Base-by-base conservation (phyloP, 805 yeast genomes). In the Barnettozyma vustinii region DNA sequence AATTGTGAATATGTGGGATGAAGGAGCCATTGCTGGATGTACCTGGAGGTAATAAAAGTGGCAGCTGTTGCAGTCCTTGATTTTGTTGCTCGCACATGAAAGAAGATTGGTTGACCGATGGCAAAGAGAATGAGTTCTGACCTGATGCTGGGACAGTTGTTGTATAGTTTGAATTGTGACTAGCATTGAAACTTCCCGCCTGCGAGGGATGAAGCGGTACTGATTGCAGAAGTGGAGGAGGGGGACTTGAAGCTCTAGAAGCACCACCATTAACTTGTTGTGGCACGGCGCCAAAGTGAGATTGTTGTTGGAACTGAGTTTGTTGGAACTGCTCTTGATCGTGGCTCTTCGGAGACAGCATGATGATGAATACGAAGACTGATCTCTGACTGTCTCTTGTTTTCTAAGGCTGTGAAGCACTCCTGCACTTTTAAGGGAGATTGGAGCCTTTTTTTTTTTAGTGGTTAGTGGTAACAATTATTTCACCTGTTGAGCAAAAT, bases 121-220 rank as follows among this genome's bases (percentile, higher is more conserved):
- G 52, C 40, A 53, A 16, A 16, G 55, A 52, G 16, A 50, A 52
- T 2, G 51, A 50, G 12, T 27, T 39, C 9, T 40, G 37, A 32
- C 26, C 33, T 15, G 35, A 21, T 19, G 27, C 23, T 19, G 47
- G 35, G 9, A 32, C 12, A n/a, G 26, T 30, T 5, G 42, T 44
- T 15, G 55, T 51, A 32, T 45, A 46, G 33, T 33, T 46, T 43
- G 42, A 46, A 33, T 40, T 47, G 37, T 39, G 43, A 23, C 26
- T 30, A 10, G 19, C 19, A 32, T 35, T 33, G 49, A 26, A 36
- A 23, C 21, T 40, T 36, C 15, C 36, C 8, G 33, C 9, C 9
- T 36, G 26, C 10, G 35, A 36, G 15, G 37, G 39, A 21, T 16
- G 21, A n/a, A 41, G 33, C 4, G 37, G 37, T n/a, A 39, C 23